Evolutionary conservation across 148 eudicot species (phyloP), one percentile per base, ranked within the genome.

Genomic region (Salicornia ramosissima): DNA sequence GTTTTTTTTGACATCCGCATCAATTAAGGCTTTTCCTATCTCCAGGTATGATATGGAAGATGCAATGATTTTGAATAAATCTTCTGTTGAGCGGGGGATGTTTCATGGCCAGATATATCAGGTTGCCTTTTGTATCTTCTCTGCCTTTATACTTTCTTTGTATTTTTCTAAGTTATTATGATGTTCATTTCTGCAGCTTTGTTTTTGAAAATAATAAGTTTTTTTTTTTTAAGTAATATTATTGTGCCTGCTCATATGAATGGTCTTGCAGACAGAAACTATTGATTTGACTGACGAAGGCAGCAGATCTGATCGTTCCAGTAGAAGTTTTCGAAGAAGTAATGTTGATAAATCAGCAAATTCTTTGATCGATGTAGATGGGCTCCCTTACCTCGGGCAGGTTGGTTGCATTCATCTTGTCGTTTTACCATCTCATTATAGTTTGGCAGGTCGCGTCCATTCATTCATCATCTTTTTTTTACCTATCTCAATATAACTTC

Each of bases 11-110:
- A 42, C 60, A 34, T 59, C 33, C 54, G 42, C 53, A 45, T 62
- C 7, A 31, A 65, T 58, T 76, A 39, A 67, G 22, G 8, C 45
- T 57, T n/a, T 33, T 55, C 45, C 39, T 46, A 52, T 68, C 15
- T 80, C 49, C 83, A 94, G 98, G 34, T 94, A 90, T 69, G 98
- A 94, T 73, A 94, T 94, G 98, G 98, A 94, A 81, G 98, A 94
- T 83, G 98, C 98, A 69, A 94, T 94, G 98, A 79, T 94, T 67
- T 72, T 94, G 71, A 94, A 94, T 76, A 94, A 80, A 80, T 90
- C 98, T 30, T 88, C 98, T 55, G 98, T 93, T 59, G 98, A 93
- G 21, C 98, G 98, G 63, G 98, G 98, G 67, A 63, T 93, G 83
- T 86, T 79, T 75, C 96, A 87, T 85, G 98, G 89, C 31, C 88